These are phyloP conservation scores for Populus tremula DNA, from an alignment of 345 rosid species.

Conservation along the genomic window DNA sequence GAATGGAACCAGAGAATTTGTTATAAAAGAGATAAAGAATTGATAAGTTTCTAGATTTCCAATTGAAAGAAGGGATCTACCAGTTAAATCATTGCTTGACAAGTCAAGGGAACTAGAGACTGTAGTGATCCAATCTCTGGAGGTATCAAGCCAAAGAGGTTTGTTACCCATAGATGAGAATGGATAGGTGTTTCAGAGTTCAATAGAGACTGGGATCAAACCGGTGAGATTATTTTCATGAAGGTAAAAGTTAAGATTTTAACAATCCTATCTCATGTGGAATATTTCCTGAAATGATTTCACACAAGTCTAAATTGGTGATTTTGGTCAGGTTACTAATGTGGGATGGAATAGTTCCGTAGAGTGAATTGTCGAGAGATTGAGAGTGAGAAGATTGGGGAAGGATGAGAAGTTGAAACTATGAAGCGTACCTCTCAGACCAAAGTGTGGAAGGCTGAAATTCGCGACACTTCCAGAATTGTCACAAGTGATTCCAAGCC, in stretches of 20 bases:
- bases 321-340: constrained; percentile 22
- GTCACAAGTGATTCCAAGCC: constrained; percentile 17
- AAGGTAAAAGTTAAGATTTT: background rate
- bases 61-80: too few species aligned
- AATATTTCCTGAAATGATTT: background rate
- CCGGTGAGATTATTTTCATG: background rate
- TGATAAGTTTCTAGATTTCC: too few species aligned
- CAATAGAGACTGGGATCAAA: background rate
- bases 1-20: too few species aligned
- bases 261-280: background rate
- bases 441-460: background rate
- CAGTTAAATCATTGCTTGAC: background rate
- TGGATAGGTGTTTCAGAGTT: background rate
- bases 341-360: constrained; percentile 20
- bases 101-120: too few species aligned
- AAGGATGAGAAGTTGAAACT: constrained; percentile 17
- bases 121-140: background rate
- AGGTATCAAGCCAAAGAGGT: background rate
- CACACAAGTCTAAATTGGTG: constrained; percentile 6
- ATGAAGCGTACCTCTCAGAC: constrained; percentile 12
- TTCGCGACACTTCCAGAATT: background rate
- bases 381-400: background rate
- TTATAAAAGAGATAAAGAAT: too few species aligned
- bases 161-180: too few species aligned
- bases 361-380: constrained; percentile 6